These are phyloP conservation scores for Colletotrichum paranaense DNA, from an alignment of 2,329 filamentous ascomycete species.

Conservation along the genomic window DNA sequence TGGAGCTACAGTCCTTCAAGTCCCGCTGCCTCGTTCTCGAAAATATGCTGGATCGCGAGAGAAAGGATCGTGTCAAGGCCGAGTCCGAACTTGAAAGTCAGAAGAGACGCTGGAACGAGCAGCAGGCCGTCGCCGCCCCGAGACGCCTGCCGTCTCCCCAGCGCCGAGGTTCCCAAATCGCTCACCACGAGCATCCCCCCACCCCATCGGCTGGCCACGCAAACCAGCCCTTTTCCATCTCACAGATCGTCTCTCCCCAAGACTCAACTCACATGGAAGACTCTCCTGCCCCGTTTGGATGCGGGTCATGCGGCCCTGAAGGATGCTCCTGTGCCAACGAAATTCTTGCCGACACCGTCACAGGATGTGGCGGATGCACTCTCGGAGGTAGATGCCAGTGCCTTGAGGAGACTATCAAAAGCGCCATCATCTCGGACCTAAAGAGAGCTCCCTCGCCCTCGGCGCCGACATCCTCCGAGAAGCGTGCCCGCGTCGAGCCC, in stretches of 20 bases:
- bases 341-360: conserved; percentile 62
- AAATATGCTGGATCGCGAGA: conserved; percentile 70
- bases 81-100: conserved; percentile 52
- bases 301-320: conserved; percentile 66
- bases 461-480: conserved; percentile 57
- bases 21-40: conserved; percentile 72
- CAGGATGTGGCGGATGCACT: conserved; percentile 75
- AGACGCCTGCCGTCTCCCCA: conserved; percentile 39
- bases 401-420: conserved; percentile 69
- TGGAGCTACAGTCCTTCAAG: conserved; percentile 74
- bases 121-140: conserved; percentile 28
- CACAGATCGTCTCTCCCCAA: conserved; percentile 67
- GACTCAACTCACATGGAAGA: conserved; percentile 51
- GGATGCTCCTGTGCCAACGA: conserved; percentile 70
- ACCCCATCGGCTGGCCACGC: conserved; percentile 46
- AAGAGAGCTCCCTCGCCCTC: conserved; percentile 64
- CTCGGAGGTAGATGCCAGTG: conserved; percentile 73
- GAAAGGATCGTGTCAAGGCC: conserved; percentile 57
- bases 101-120: conserved; percentile 31
- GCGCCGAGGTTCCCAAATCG: conserved; percentile 22
- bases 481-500: conserved; percentile 64
- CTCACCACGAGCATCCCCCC: conserved; percentile 36
- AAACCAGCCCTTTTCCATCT: conserved; percentile 63
- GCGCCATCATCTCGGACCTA: conserved; percentile 54
- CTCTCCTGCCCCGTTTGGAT: conserved; percentile 55